Percentiles rank a stretch among this genome's conserved stretches.
phyloP scores from a whole-genome alignment of 805 yeast genomes.

The Candida mattraensis region DNA sequence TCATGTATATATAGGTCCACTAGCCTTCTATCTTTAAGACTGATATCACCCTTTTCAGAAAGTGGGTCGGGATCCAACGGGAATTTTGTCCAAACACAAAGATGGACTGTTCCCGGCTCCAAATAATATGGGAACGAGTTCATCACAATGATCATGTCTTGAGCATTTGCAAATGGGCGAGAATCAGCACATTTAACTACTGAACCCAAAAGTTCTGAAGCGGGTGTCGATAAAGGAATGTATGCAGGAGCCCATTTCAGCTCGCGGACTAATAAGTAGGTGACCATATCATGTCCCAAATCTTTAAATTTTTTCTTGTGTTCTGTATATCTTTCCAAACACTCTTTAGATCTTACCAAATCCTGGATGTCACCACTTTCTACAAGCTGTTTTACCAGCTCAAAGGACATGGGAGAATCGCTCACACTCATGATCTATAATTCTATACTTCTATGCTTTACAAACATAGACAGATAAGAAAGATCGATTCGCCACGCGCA shows the following conservation, averaged over 20 bases:
- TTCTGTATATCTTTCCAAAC: constrained; percentile 42
- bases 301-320: constrained; percentile 44
- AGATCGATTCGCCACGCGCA: no score
- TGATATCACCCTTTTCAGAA: constrained; percentile 52
- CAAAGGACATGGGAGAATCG: constrained; percentile 46
- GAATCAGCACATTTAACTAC: constrained; percentile 33
- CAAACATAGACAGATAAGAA: no score
- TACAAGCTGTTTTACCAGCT: constrained; percentile 39
- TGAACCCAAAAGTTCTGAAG: constrained; percentile 14
- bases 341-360: constrained; percentile 48
- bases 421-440: constrained; percentile 15
- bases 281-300: constrained; percentile 42
- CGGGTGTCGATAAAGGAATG: constrained; percentile 18
- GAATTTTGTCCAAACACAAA: constrained; percentile 68
- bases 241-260: constrained; percentile 48
- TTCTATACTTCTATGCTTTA: no score
- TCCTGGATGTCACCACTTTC: constrained; percentile 42
- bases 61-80: constrained; percentile 51
- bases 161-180: constrained; percentile 40
- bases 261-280: constrained; percentile 47
- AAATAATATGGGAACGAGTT: constrained; percentile 73
- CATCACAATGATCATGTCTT: constrained; percentile 45
- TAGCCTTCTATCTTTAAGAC: constrained; percentile 37
- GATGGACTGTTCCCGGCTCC: constrained; percentile 49
- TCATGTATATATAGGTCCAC: constrained; percentile 47